Evolutionary conservation across 2,329 filamentous ascomycete genomes (phyloP).

Genomic region (Microcyclospora tardicrescens): DNA sequence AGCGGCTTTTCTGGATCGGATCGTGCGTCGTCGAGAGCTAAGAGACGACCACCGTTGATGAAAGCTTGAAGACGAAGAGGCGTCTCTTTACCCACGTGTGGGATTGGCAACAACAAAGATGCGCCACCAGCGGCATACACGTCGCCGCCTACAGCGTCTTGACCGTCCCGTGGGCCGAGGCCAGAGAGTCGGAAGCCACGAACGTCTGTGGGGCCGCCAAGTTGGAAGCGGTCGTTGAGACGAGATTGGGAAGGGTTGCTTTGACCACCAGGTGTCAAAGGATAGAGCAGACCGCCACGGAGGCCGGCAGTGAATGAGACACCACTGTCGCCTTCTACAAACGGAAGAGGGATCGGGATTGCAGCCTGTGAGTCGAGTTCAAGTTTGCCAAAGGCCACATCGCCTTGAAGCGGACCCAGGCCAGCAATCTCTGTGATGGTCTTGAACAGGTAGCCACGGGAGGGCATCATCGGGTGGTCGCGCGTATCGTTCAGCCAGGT

Average conservation of each 20-base stretch:
- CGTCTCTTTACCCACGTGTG: slow-evolving; percentile 66
- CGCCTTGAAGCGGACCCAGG: slow-evolving; percentile 67
- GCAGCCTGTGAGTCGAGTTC: slow-evolving; percentile 72
- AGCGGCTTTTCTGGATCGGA: slow-evolving; percentile 32
- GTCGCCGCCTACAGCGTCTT: slow-evolving; percentile 81
- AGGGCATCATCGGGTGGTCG: slow-evolving; percentile 75
- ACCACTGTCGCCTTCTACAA: slow-evolving; percentile 55
- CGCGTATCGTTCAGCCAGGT: slow-evolving; percentile 68
- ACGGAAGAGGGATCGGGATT: slow-evolving; percentile 58
- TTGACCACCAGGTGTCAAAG: slow-evolving; percentile 51
- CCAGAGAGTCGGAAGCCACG: slow-evolving; percentile 85
- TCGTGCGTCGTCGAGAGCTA: slow-evolving; percentile 51
- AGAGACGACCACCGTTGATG: slow-evolving; percentile 74
- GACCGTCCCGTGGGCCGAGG: slow-evolving; percentile 74
- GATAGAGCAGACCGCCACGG: slow-evolving; percentile 70
- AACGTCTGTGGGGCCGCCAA: slow-evolving; percentile 88
- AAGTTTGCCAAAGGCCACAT: slow-evolving; percentile 89
- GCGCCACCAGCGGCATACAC: slow-evolving; percentile 81
- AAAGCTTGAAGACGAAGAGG: slow-evolving; percentile 82
- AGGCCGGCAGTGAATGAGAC: slow-evolving; percentile 73
- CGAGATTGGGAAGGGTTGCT: slow-evolving; percentile 53
- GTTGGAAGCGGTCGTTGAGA: slow-evolving; percentile 87
- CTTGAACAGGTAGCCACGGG: slow-evolving; percentile 67
- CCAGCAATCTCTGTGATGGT: slow-evolving; percentile 75
- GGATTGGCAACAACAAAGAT: slow-evolving; percentile 74